Conservation (phyloP, 441 rosid genomes). For the Macaranga tanarius region DNA sequence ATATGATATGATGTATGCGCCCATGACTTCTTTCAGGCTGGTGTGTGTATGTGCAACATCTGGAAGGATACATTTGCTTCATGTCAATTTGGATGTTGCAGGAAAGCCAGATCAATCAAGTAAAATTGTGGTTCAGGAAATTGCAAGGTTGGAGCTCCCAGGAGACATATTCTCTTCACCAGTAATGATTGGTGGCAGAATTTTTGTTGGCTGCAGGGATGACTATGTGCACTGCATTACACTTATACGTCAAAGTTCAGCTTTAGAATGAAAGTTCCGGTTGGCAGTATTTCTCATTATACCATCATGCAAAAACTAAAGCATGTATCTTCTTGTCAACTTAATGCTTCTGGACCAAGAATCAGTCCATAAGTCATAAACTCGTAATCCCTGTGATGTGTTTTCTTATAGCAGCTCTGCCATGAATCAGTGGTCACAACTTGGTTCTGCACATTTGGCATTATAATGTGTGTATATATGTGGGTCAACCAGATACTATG, state of each 20-base stretch:
- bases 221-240: slow-evolving; percentile 72
- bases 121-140: slow-evolving; percentile 45
- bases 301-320: background rate
- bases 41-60: slow-evolving; percentile 70
- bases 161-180: slow-evolving; percentile 95
- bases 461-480: background rate
- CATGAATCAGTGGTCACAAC: background rate
- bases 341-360: slow-evolving; percentile 4
- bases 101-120: slow-evolving; percentile 27
- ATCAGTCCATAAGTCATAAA: background rate
- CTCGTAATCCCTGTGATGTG: too few species aligned
- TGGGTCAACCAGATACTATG: background rate
- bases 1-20: slow-evolving; percentile 10
- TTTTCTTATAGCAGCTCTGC: background rate
- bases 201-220: slow-evolving; percentile 90
- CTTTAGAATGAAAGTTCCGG: slow-evolving; percentile 10
- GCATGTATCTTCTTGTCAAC: background rate
- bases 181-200: slow-evolving; percentile 80
- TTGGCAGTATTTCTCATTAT: background rate
- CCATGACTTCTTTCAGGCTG: slow-evolving; percentile 49
- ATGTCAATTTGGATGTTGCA: slow-evolving; percentile 30
- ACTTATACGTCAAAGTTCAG: slow-evolving; percentile 30
- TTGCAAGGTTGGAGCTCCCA: slow-evolving; percentile 50
- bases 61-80: slow-evolving; percentile 60
- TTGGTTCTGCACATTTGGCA: background rate